phyloP scores from a whole-genome alignment of 257 asterid species.

The Leptodermis oblonga region DNA sequence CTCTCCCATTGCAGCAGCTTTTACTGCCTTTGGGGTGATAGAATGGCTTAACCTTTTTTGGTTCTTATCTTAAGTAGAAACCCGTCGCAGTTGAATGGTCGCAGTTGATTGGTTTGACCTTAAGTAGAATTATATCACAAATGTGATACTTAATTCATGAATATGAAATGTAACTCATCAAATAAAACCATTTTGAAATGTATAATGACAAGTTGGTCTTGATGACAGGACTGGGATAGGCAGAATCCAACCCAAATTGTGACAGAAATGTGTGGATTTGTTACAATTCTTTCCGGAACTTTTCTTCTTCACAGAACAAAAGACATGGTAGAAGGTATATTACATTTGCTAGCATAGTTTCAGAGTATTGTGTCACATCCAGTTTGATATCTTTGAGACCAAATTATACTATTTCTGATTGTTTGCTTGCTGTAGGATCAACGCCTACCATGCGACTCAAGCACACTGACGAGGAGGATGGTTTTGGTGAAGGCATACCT shows the following conservation, averaged over 20 bases:
- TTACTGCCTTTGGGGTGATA: background rate
- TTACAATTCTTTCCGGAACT: conserved; percentile 92
- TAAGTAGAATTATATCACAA: background rate
- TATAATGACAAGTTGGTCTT: background rate
- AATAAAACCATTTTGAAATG: background rate
- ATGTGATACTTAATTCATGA: background rate
- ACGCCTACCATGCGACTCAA: conserved; percentile 36
- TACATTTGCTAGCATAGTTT: background rate
- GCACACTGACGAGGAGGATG: conserved; percentile 56
- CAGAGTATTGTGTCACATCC: background rate
- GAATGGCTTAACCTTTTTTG: background rate
- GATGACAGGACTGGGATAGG: conserved; percentile 89
- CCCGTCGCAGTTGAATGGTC: too few species aligned
- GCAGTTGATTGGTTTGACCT: background rate
- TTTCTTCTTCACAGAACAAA: conserved; percentile 99
- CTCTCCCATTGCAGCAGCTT: conserved; percentile 15
- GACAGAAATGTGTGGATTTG: conserved; percentile 94
- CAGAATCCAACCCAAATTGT: conserved; percentile 91
- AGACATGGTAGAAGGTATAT: conserved; percentile 79
- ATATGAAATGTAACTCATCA: background rate
- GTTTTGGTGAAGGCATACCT: conserved; percentile 79
- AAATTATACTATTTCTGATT: background rate
- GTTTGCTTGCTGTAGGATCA: conserved; percentile 39
- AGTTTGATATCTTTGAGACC: background rate
- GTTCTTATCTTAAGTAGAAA: background rate